phyloP scores from a whole-genome alignment of 2,329 filamentous ascomycete genomes.

The Botryotinia convoluta region DNA sequence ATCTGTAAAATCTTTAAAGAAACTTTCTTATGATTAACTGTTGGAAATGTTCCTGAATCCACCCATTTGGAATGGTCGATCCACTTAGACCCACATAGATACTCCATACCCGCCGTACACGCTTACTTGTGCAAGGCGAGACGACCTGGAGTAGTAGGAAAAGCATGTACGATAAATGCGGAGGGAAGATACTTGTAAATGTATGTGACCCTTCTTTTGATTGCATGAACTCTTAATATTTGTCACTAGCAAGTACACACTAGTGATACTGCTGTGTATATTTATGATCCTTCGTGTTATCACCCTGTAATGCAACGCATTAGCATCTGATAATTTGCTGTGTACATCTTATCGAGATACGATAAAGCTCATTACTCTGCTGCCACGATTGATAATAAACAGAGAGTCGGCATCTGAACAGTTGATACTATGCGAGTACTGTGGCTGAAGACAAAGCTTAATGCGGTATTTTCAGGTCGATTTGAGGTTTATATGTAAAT shows the following conservation, averaged over 20 bases:
- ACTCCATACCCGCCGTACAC: not conserved
- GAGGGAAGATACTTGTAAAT: not conserved
- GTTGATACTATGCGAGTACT: not conserved
- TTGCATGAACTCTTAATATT: not conserved
- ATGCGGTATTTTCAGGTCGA: not conserved
- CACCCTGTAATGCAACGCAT: not conserved
- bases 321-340: not conserved
- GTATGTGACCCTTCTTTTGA: not conserved
- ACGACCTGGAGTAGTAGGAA: not conserved
- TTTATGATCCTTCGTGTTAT: not conserved
- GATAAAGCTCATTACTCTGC: not conserved
- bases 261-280: not conserved
- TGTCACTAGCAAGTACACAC: not conserved
- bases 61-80: not conserved
- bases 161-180: not conserved
- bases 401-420: not conserved
- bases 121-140: not conserved
- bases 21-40: not conserved
- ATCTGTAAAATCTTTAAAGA: not conserved
- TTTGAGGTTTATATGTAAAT: not conserved
- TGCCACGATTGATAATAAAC: not conserved
- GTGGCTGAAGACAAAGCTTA: not conserved
- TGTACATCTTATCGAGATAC: not conserved
- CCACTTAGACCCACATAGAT: constrained; percentile 1
- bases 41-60: not conserved